A percentile compares a stretch with the other conserved stretches of the same genome.
These are phyloP conservation scores for Penicillium olsonii DNA, from an alignment of 2,329 filamentous ascomycete genomes.

Conservation along the genomic window DNA sequence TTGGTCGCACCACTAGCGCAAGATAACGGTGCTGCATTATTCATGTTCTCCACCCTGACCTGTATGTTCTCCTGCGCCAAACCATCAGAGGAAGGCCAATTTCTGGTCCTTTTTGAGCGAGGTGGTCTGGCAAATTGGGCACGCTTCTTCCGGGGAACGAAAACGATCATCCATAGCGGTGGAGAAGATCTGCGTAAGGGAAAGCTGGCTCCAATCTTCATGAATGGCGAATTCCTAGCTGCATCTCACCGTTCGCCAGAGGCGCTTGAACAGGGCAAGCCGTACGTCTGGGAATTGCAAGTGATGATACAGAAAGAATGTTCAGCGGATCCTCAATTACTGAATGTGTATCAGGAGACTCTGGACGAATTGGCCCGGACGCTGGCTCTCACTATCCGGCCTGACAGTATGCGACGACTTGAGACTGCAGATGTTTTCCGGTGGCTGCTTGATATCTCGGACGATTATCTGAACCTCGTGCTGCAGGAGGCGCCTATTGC, in stretches of 20 bases:
- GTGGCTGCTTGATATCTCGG: conserved; percentile 19
- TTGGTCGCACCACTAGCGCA: conserved; percentile 35
- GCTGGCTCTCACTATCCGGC: conserved; percentile 6
- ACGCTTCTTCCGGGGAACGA: conserved; percentile 38
- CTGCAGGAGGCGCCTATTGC: conserved; percentile 9
- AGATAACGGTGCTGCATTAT: conserved; percentile 39
- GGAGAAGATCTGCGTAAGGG: conserved; percentile 20
- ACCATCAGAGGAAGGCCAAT: conserved; percentile 36
- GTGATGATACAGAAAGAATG: conserved; percentile 11
- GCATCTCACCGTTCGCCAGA: neutral
- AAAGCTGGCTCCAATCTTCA: conserved; percentile 16
- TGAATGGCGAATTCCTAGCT: conserved; percentile 5
- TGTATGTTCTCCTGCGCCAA: conserved; percentile 40
- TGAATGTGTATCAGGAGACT: conserved; percentile 11
- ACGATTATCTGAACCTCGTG: conserved; percentile 14
- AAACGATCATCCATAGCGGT: conserved; percentile 33
- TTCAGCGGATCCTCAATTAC: neutral
- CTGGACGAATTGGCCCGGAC: conserved; percentile 18
- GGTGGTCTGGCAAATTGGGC: conserved; percentile 42
- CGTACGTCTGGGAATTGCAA: conserved; percentile 14
- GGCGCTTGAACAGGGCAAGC: conserved; percentile 6
- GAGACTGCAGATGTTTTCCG: conserved; percentile 24
- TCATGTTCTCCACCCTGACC: conserved; percentile 44
- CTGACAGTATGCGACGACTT: conserved; percentile 1
- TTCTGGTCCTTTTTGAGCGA: conserved; percentile 36